Evolutionary conservation across 2,329 filamentous ascomycete species (phyloP).

Genomic region (Sclerotinia minor): DNA sequence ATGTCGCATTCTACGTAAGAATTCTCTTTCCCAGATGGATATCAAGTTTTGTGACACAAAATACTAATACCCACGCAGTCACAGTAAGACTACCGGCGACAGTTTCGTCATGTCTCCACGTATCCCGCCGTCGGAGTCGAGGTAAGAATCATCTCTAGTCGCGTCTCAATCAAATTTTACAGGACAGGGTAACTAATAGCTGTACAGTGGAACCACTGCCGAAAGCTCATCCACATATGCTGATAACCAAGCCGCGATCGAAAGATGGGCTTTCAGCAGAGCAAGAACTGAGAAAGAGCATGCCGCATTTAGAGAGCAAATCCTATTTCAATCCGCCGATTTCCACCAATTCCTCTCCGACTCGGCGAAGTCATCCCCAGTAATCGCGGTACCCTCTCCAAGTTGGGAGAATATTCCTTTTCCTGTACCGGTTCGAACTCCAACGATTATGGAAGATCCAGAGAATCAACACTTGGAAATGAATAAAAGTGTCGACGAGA

Average conservation of each 20-base stretch:
- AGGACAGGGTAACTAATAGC: not conserved
- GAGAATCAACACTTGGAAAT: not conserved
- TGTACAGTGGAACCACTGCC: not conserved
- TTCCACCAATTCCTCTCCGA: constrained; percentile 5
- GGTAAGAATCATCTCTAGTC: not conserved
- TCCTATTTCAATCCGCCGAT: constrained; percentile 12
- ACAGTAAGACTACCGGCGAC: not conserved
- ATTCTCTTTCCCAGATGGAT: not conserved
- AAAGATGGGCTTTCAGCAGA: not conserved
- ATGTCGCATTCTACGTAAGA: constrained; percentile 16
- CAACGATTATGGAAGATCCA: not conserved
- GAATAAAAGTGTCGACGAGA: not conserved
- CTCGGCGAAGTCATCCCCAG: not conserved
- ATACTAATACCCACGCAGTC: not conserved
- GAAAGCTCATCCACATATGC: not conserved
- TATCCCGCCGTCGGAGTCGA: not conserved
- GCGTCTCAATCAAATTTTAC: not conserved
- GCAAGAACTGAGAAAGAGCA: not conserved
- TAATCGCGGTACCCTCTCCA: constrained; percentile 1
- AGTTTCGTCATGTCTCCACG: not conserved
- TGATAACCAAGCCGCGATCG: not conserved
- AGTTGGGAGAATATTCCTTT: not conserved
- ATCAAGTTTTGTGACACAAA: not conserved
- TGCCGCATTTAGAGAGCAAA: constrained; percentile 1
- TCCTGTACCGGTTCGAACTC: not conserved